Evolutionary conservation across 2,329 filamentous ascomycete genomes (phyloP).

Genomic region (Fusarium praegraminearum): DNA sequence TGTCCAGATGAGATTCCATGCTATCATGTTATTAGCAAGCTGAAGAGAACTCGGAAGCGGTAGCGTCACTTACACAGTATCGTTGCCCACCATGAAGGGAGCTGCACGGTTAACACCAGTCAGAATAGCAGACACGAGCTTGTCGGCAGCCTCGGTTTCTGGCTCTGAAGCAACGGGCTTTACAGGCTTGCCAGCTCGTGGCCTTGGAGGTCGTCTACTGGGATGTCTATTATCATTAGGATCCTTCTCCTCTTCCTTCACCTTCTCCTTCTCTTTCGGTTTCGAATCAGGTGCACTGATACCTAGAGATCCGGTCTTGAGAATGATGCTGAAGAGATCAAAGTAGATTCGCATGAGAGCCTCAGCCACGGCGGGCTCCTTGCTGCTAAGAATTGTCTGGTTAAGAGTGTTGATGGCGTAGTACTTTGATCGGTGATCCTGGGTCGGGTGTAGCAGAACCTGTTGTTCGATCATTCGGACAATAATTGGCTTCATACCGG

Average conservation of each 20-base stretch:
- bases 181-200: conserved; percentile 36
- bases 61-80: conserved; percentile 67
- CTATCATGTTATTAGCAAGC: conserved; percentile 54
- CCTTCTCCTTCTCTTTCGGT: conserved; percentile 45
- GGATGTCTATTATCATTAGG: conserved; percentile 8
- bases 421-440: conserved; percentile 90
- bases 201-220: conserved; percentile 46
- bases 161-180: conserved; percentile 58
- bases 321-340: conserved; percentile 82
- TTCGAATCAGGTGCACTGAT: conserved; percentile 58
- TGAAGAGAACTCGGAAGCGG: background rate
- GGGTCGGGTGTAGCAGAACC: conserved; percentile 85
- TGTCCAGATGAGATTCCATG: conserved; percentile 90
- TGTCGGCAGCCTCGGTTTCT: conserved; percentile 79
- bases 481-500: conserved; percentile 92
- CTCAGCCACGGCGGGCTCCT: conserved; percentile 84
- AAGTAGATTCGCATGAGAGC: conserved; percentile 93
- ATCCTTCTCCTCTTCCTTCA: conserved; percentile 43
- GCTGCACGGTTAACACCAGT: conserved; percentile 97
- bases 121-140: conserved; percentile 89
- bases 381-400: conserved; percentile 90
- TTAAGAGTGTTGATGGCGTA: conserved; percentile 97
- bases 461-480: conserved; percentile 88
- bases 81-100: conserved; percentile 87
- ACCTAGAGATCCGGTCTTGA: conserved; percentile 69